phyloP scores from a whole-genome alignment of 164 flowering plant genomes.

The Sedum album region DNA sequence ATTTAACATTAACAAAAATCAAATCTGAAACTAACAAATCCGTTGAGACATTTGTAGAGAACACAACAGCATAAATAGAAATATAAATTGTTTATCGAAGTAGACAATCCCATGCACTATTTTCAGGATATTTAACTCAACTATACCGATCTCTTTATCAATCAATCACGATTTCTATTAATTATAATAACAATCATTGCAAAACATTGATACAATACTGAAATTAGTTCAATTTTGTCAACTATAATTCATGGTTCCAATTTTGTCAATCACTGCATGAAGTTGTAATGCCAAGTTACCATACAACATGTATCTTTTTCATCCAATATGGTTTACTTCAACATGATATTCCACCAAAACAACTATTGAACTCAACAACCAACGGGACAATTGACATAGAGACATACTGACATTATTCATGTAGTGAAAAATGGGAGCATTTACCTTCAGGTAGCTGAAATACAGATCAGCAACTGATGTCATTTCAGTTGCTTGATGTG shows the following conservation, averaged over 20 bases:
- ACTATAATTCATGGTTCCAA: background rate
- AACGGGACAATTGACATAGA: too few species aligned
- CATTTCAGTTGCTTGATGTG: constrained; percentile 45
- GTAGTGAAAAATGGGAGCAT: background rate
- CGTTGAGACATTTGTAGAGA: background rate
- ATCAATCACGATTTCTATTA: background rate
- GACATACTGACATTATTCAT: background rate
- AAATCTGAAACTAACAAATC: background rate
- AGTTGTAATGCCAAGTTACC: background rate
- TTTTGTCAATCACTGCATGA: background rate
- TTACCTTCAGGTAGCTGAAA: constrained; percentile 51
- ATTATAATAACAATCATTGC: background rate
- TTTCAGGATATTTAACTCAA: background rate
- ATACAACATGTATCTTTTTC: background rate
- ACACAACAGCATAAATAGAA: background rate
- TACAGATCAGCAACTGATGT: constrained; percentile 35
- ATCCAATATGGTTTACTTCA: background rate
- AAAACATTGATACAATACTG: background rate
- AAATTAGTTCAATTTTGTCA: background rate
- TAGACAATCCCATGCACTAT: background rate
- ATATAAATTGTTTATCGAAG: too few species aligned
- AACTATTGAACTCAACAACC: background rate
- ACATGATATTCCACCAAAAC: background rate
- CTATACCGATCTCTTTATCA: background rate
- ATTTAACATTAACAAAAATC: background rate